Base-by-base conservation (phyloP, 805 yeast species). In the Metschnikowia sp. region DNA sequence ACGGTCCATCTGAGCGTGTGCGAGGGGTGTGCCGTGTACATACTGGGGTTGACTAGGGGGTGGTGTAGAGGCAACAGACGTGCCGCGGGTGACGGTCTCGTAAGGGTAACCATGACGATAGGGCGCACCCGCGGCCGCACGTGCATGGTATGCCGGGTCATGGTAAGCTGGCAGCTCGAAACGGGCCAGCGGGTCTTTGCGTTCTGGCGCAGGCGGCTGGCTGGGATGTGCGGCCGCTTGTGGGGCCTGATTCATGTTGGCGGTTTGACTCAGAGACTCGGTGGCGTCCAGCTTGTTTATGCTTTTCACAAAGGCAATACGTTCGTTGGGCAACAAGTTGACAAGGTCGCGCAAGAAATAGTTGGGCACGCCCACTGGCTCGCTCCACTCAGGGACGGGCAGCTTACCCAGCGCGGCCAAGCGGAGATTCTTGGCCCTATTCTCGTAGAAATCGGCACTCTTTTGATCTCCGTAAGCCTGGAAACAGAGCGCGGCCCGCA, bases 401-500 rank as follows among this genome's bases (percentile, higher is more conserved):
- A 67, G 75, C 44, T 72, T 73, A 10, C 72, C 73, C 35, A 66
- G 65, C 1, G 76, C 63, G 5, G 77, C 76, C 19, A 65, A 66
- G n/a, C 66, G 63, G 45, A 79, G 62, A 4, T 65, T 60, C 36
- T 70, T 69, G 0, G 81, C 72, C 45, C 80, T 62, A 46, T 69
- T 68, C 45, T 76, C 81, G 42, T 74, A 67, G 48, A 63, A 69
- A 4, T 59, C 49, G 3, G 78, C 76, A 28, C 69, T 60, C 44
- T 73, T 69, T 3, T 58, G 37, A 50, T 78, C 79, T 15, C 78
- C 78, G 29, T 77, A 73, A 3, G 70, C 64, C 50, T 72, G 69
- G 57, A 72, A 79, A 55, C 81, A 78, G 13, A 66, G 58, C 1
- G 81, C 75, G 1, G 84, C 78, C 38, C 84, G 63, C 10, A 63